phyloP scores from a whole-genome alignment of 257 asterid species.

The Lycium ferocissimum region DNA sequence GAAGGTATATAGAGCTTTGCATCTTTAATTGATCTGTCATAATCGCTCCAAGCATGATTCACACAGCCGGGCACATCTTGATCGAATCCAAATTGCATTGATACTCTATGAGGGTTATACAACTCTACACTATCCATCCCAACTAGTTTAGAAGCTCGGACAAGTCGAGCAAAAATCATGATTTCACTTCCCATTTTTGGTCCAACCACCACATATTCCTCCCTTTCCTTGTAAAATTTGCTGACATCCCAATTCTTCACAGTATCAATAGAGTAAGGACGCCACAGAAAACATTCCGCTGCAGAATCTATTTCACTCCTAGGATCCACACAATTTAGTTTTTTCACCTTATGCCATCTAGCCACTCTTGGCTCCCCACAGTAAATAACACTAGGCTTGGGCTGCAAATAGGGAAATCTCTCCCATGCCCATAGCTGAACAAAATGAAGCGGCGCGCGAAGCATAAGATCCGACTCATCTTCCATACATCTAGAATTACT shows the following conservation, averaged over 20 bases:
- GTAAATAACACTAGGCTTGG: constrained; percentile 16
- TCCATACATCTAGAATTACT: not conserved
- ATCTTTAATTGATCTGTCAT: constrained; percentile 42
- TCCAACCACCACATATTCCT: constrained; percentile 32
- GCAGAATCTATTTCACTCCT: constrained; percentile 23
- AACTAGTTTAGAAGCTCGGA: constrained; percentile 40
- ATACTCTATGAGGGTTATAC: constrained; percentile 48
- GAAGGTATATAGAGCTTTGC: constrained; percentile 40
- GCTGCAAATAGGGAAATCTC: constrained; percentile 40
- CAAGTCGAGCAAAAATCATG: constrained; percentile 36
- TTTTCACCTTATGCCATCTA: constrained; percentile 43
- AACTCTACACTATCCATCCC: constrained; percentile 43
- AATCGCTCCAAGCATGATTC: constrained; percentile 37
- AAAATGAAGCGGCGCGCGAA: constrained; percentile 40
- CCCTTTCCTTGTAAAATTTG: constrained; percentile 25
- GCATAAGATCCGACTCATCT: not conserved
- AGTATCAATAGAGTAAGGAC: constrained; percentile 34
- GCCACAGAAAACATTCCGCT: constrained; percentile 36
- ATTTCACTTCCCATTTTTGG: not conserved
- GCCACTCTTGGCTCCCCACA: constrained; percentile 41
- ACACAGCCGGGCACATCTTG: constrained; percentile 46
- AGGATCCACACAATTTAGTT: not conserved
- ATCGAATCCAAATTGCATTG: constrained; percentile 50
- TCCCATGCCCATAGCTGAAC: constrained; percentile 61
- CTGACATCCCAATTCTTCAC: constrained; percentile 18